A percentile compares a stretch with the other conserved stretches of the same genome.
Conservation (phyloP, 176 grass and related monocot genomes). For the Melocanna baccifera region DNA sequence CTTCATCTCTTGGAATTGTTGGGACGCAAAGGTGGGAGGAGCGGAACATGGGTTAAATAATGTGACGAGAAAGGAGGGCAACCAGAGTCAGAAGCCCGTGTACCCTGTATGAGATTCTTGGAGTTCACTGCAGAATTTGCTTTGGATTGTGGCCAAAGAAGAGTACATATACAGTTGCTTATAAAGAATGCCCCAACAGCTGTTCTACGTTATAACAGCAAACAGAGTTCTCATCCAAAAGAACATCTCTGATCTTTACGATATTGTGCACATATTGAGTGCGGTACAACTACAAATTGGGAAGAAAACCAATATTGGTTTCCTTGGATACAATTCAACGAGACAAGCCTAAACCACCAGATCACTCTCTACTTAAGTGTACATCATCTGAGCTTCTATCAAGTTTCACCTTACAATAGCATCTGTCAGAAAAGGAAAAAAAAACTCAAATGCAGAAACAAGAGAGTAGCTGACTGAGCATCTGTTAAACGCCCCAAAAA, state of each 20-base stretch:
- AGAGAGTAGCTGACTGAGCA: not conserved
- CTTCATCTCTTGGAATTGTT: slow-evolving; percentile 36
- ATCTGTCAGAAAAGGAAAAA: not conserved
- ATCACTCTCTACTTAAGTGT: slow-evolving; percentile 2
- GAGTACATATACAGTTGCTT: not conserved
- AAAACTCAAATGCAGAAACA: not conserved
- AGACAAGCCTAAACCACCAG: slow-evolving; percentile 3
- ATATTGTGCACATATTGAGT: not conserved
- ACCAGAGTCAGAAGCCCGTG: not conserved
- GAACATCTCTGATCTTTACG: not conserved
- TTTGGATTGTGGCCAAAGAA: slow-evolving; percentile 41
- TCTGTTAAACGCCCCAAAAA: slow-evolving; percentile 38
- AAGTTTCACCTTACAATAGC: slow-evolving; percentile 16
- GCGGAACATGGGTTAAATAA: slow-evolving; percentile 30
- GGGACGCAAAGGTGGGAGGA: not conserved
- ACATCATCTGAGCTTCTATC: slow-evolving; percentile 25
- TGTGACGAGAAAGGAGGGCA: slow-evolving; percentile 2
- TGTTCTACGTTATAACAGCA: not conserved
- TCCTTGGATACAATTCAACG: slow-evolving; percentile 10
- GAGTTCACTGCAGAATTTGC: slow-evolving; percentile 55
- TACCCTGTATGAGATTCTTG: slow-evolving; percentile 18
- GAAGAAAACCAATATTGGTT: not conserved
- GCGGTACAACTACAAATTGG: slow-evolving; percentile 22
- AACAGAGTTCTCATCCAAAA: not conserved
- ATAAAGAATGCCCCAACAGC: not conserved